phyloP scores from a whole-genome alignment of 2,329 filamentous ascomycete species.

The Fusarium sacchari region DNA sequence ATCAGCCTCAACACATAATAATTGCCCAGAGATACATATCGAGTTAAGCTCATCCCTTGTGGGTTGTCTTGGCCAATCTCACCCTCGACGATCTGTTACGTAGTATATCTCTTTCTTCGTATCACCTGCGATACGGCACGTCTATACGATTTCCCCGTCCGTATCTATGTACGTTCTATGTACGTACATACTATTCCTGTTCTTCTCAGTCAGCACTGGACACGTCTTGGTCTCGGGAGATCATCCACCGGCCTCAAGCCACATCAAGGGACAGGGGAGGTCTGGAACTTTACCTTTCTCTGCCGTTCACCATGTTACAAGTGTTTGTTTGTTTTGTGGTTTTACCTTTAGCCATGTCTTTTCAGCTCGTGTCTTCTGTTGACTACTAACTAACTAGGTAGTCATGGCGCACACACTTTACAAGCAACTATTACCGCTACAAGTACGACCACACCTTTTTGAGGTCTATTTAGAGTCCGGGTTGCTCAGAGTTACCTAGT shows the following conservation, averaged over 20 bases:
- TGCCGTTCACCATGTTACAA: conserved; percentile 10
- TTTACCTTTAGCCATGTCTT: conserved; percentile 1
- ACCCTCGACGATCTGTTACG: conserved; percentile 5
- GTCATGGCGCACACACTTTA: conserved; percentile 6
- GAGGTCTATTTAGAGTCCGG: background rate
- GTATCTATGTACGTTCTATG: conserved; percentile 29
- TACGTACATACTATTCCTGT: conserved; percentile 30
- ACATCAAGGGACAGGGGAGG: conserved; percentile 5
- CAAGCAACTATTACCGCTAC: conserved; percentile 12
- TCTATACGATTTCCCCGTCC: conserved; percentile 14
- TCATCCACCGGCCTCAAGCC: conserved; percentile 27
- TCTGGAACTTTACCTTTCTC: background rate
- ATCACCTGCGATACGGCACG: conserved; percentile 4
- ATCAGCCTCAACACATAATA: conserved; percentile 9
- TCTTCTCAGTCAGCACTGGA: conserved; percentile 18
- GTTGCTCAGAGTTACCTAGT: background rate
- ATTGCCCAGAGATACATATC: background rate
- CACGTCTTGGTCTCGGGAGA: conserved; percentile 29
- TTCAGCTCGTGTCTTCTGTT: conserved; percentile 27
- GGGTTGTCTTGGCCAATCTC: conserved; percentile 9
- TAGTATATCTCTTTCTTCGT: conserved; percentile 8
- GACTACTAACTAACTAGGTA: too few species aligned
- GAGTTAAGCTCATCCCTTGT: conserved; percentile 26
- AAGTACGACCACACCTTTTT: conserved; percentile 33
- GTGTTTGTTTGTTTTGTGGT: conserved; percentile 3